Evolutionary conservation across 2,329 filamentous ascomycete genomes (phyloP).

Genomic region (Sporothrix humicola): DNA sequence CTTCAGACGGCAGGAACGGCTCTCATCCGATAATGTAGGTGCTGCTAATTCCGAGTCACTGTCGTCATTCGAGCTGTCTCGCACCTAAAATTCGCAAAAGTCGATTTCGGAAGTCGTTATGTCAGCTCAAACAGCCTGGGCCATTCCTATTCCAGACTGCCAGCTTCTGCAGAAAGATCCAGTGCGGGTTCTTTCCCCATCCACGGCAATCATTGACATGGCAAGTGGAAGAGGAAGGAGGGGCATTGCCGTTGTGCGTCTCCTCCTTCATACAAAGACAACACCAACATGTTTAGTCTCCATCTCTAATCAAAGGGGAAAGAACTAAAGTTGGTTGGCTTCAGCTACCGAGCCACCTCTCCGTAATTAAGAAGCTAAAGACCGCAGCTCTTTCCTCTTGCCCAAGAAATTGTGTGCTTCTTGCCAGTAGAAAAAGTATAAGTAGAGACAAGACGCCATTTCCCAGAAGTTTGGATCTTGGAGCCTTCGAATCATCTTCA

Average conservation of each 20-base stretch:
- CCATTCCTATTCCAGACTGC: constrained; percentile 14
- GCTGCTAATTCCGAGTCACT: not conserved
- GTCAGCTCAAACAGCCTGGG: not conserved
- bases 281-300: not conserved
- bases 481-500: not conserved
- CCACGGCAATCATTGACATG: not conserved
- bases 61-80: not conserved
- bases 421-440: constrained; percentile 12
- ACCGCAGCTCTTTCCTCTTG: constrained; percentile 13
- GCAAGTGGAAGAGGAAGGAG: not conserved
- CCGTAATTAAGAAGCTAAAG: constrained; percentile 27
- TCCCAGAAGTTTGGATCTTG: not conserved
- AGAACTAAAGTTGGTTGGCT: not conserved
- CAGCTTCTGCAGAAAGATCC: not conserved
- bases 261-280: not conserved
- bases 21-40: not conserved
- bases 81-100: not conserved
- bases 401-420: not conserved
- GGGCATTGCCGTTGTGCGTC: not conserved
- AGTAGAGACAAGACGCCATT: not conserved
- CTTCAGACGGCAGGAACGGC: not conserved
- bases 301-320: not conserved
- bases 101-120: no score
- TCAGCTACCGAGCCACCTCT: not conserved
- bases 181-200: not conserved